These are phyloP conservation scores for Cryptosporidium xiaoi DNA, from an alignment of 169 alveolate genomes.

Conservation along the genomic window DNA sequence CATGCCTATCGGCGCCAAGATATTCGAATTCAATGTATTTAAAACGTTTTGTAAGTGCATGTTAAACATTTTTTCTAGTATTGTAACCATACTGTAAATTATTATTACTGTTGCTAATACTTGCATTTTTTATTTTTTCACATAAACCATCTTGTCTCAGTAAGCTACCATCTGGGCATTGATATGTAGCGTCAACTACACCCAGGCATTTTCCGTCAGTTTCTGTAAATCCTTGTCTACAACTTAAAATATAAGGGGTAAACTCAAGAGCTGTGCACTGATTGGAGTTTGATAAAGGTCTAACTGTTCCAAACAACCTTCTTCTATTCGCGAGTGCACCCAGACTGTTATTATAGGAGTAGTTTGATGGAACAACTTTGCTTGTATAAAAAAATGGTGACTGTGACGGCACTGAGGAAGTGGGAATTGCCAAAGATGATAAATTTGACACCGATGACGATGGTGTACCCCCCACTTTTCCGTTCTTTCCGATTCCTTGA, in stretches of 20 bases:
- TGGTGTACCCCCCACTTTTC: neutral
- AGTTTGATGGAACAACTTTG: neutral
- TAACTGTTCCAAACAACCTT: constrained; percentile 42
- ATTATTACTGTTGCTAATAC: neutral
- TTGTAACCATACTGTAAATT: constrained; percentile 11
- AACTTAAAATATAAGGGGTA: constrained; percentile 49
- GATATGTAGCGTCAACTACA: constrained; percentile 61
- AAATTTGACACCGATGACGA: neutral
- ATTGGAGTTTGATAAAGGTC: constrained; percentile 42
- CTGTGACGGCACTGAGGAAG: neutral
- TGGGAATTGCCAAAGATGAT: neutral
- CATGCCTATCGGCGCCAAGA: neutral
- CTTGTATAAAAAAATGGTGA: neutral
- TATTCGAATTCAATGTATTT: no score
- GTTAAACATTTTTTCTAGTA: constrained; percentile 2
- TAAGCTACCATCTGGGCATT: constrained; percentile 43
- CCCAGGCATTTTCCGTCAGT: constrained; percentile 63
- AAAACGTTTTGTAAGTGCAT: no score
- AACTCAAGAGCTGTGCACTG: constrained; percentile 72
- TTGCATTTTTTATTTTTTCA: neutral
- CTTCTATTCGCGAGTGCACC: neutral
- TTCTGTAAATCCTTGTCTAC: constrained; percentile 45
- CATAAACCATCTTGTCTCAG: constrained; percentile 70
- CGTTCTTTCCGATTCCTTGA: neutral
- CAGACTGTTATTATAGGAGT: neutral